Base-by-base conservation (phyloP, 179 eudicot species). In the Vitellaria paradoxa region DNA sequence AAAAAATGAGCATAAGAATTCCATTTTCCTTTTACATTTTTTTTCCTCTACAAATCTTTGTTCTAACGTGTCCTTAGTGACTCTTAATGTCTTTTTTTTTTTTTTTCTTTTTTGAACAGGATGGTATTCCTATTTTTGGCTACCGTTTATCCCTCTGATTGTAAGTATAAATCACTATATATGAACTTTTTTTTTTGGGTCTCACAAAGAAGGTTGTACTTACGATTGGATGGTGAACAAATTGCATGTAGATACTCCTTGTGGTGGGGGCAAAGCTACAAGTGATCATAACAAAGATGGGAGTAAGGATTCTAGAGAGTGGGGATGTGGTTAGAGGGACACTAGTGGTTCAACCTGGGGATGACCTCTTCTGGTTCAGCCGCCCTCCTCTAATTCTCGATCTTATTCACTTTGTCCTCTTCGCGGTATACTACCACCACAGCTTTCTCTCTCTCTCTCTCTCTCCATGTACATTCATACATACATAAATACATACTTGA, bases 241-340 rank as follows among this genome's bases (percentile, higher is more conserved):
- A 30, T 30, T 30, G 37, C 37, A 30, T 18, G 37, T 83, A 86
- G 89, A 77, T 86, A 10, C 79, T 83, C 13, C 72, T 86, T 49
- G 11, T 86, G 71, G 78, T 86, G 0, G 89, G 89, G 74, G 84
- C 87, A 3, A 86, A 81, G 65, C 70, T 86, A 18, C 89, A 86
- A 71, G 89, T 86, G 70, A 81, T 86, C 7, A 86, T 86, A 67
- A 86, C 89, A 3, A 83, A 79, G 76, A 83, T 86, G 89, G 85
- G 85, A 15, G 50, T 86, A 21, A 76, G 82, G 20, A 81, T 83
- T 60, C 85, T 81, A 75, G 86, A 81, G 46, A 75, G 80, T 17
- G 83, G 86, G 1, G 86, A 86, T 63, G 85, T 86, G 21, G 85
- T 86, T 6, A 81, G 77, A 23, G 89, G 89, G 4, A 76, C 72